Evolutionary conservation across 106 monocot genomes (phyloP).

Genomic region (Phalaenopsis aphrodite): DNA sequence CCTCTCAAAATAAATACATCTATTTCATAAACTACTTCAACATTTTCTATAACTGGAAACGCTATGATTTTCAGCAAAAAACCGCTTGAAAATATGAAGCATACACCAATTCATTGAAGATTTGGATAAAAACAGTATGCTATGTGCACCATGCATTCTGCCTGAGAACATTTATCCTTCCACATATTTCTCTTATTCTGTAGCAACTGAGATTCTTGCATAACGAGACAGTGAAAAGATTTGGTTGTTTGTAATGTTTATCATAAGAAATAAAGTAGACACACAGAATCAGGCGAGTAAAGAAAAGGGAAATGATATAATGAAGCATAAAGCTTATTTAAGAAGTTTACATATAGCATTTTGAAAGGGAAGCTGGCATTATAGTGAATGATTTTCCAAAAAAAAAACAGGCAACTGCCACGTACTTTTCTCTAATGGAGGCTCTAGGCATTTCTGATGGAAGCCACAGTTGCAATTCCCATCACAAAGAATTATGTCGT

Average conservation of each 20-base stretch:
- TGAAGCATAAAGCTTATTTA: background rate
- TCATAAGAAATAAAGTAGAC: background rate
- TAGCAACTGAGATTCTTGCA: background rate
- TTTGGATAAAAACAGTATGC: background rate
- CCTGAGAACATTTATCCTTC: background rate
- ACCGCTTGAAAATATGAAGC: background rate
- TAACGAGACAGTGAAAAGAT: background rate
- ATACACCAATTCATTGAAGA: background rate
- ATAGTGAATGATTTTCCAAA: background rate
- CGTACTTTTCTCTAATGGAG: conserved; percentile 56
- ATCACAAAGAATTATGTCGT: conserved; percentile 68
- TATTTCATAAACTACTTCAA: background rate
- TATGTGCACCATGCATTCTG: background rate
- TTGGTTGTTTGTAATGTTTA: background rate
- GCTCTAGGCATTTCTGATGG: conserved; percentile 77
- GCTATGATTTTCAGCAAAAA: background rate
- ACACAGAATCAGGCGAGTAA: background rate
- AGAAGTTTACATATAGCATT: conserved; percentile 2
- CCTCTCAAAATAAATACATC: background rate
- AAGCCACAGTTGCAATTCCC: conserved; percentile 64
- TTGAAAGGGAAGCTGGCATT: background rate
- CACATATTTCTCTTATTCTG: background rate
- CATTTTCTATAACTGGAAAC: background rate
- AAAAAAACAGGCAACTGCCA: background rate
- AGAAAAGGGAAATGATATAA: background rate